phyloP scores from a whole-genome alignment of 2,329 filamentous ascomycete genomes.

The Pyricularia grisea region DNA sequence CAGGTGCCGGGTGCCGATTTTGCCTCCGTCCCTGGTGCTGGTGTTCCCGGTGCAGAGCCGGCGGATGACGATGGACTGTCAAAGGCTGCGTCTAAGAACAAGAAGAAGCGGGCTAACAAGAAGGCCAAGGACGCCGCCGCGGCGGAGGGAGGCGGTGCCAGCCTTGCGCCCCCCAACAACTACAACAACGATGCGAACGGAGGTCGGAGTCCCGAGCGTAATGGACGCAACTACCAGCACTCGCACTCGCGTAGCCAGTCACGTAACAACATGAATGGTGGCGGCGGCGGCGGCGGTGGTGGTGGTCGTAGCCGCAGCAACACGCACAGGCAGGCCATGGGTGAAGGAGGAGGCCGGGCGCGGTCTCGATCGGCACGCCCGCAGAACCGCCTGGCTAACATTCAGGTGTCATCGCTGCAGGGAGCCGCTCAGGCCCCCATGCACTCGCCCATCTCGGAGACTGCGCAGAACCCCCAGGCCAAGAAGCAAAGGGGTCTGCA shows the following conservation, averaged over 20 bases:
- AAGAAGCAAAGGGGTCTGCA: slow-evolving; percentile 91
- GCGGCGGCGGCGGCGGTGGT: slow-evolving; percentile 17
- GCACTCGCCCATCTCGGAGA: slow-evolving; percentile 6
- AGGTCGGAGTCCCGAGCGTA: slow-evolving; percentile 56
- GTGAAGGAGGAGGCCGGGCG: background rate
- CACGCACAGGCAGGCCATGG: slow-evolving; percentile 25
- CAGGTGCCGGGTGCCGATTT: slow-evolving; percentile 82
- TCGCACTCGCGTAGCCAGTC: slow-evolving; percentile 42
- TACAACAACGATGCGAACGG: slow-evolving; percentile 34
- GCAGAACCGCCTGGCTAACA: slow-evolving; percentile 9
- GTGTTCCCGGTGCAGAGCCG: slow-evolving; percentile 43
- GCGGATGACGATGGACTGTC: slow-evolving; percentile 65
- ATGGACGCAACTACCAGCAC: slow-evolving; percentile 35
- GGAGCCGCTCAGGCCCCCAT: background rate
- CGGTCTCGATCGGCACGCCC: slow-evolving; percentile 19
- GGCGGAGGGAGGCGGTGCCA: slow-evolving; percentile 34
- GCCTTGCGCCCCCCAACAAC: slow-evolving; percentile 36
- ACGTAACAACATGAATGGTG: slow-evolving; percentile 35
- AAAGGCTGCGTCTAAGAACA: slow-evolving; percentile 87
- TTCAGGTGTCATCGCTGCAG: background rate
- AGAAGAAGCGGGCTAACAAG: slow-evolving; percentile 92
- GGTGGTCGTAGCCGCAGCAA: slow-evolving; percentile 38
- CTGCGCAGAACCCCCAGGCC: slow-evolving; percentile 53
- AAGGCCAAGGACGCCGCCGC: slow-evolving; percentile 75
- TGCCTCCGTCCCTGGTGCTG: slow-evolving; percentile 50